Percentiles rank a stretch among this genome's conserved stretches.
These are phyloP conservation scores for Cystobasidium pallidum DNA, from an alignment of 1,284 basidiomycete genomes.

Conservation along the genomic window DNA sequence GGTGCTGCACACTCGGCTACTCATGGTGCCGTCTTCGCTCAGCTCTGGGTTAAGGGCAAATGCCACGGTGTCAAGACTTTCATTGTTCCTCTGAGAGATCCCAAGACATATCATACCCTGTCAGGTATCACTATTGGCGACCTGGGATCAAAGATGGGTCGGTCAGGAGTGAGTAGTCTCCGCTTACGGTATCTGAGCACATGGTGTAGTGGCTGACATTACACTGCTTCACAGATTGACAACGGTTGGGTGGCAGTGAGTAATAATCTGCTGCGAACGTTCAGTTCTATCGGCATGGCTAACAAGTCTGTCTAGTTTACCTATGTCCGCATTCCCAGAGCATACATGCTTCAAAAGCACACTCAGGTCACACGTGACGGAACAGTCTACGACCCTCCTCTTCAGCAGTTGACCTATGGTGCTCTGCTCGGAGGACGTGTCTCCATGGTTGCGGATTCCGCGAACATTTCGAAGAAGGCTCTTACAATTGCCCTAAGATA, in stretches of 20 bases:
- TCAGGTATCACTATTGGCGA: slow-evolving; percentile 65
- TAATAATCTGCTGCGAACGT: background rate
- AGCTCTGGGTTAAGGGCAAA: slow-evolving; percentile 63
- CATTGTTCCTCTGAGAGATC: slow-evolving; percentile 63
- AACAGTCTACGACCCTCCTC: slow-evolving; percentile 59
- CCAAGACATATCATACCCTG: slow-evolving; percentile 59
- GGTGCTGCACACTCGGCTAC: slow-evolving; percentile 64
- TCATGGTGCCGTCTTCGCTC: slow-evolving; percentile 64
- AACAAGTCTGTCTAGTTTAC: slow-evolving; percentile 59
- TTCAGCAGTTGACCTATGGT: slow-evolving; percentile 65
- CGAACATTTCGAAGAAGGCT: slow-evolving; percentile 63
- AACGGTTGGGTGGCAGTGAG: slow-evolving; percentile 40
- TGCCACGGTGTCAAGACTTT: slow-evolving; percentile 64
- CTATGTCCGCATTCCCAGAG: slow-evolving; percentile 63
- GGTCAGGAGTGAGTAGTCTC: slow-evolving; percentile 60
- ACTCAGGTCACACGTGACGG: slow-evolving; percentile 62
- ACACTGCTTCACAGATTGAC: slow-evolving; percentile 5
- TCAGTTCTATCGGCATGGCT: background rate
- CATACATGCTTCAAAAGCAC: slow-evolving; percentile 66
- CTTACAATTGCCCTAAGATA: slow-evolving; percentile 64
- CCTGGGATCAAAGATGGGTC: slow-evolving; percentile 66
- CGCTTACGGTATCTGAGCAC: too few species aligned
- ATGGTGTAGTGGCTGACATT: slow-evolving; percentile 44
- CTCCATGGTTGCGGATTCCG: slow-evolving; percentile 63
- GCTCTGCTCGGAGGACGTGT: slow-evolving; percentile 63